Conservation (phyloP, 1,284 basidiomycete species). For the Trichosporon sp. region DNA sequence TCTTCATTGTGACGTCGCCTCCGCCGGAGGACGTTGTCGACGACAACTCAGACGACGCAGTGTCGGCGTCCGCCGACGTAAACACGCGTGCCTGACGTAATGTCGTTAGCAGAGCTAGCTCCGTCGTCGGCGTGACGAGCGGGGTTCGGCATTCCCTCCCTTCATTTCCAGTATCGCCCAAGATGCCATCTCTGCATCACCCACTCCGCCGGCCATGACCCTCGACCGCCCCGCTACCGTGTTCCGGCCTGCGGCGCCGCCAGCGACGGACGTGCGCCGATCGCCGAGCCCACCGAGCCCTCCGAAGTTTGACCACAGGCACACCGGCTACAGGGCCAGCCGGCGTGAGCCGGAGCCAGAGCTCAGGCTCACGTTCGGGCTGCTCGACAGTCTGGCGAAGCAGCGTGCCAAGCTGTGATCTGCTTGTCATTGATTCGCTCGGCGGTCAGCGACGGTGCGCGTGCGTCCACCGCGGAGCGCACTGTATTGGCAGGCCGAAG, state of each 20-base stretch:
- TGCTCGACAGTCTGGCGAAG: not conserved
- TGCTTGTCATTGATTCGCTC: too few relatives aligned
- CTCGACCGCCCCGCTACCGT: not conserved
- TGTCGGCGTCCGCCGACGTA: not conserved
- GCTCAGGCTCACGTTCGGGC: not conserved
- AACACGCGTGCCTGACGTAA: not conserved
- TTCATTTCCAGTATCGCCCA: too few relatives aligned
- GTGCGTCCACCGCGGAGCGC: too few relatives aligned
- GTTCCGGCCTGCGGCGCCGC: not conserved
- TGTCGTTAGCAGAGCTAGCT: not conserved
- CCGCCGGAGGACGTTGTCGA: too few relatives aligned
- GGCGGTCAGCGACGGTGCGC: too few relatives aligned
- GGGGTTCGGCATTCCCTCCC: not conserved
- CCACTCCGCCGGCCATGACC: not conserved
- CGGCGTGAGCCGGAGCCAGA: not conserved
- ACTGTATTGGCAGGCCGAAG: too few relatives aligned
- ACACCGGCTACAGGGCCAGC: not conserved
- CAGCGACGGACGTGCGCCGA: not conserved
- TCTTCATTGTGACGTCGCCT: not conserved
- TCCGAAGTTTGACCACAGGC: not conserved
- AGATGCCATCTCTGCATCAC: not conserved
- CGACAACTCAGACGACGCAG: too few relatives aligned
- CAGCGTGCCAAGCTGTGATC: not conserved
- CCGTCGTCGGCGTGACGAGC: not conserved
- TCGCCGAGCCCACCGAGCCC: not conserved